phyloP scores from a whole-genome alignment of 2,329 filamentous ascomycete genomes.

The Diplodia sapinea region DNA sequence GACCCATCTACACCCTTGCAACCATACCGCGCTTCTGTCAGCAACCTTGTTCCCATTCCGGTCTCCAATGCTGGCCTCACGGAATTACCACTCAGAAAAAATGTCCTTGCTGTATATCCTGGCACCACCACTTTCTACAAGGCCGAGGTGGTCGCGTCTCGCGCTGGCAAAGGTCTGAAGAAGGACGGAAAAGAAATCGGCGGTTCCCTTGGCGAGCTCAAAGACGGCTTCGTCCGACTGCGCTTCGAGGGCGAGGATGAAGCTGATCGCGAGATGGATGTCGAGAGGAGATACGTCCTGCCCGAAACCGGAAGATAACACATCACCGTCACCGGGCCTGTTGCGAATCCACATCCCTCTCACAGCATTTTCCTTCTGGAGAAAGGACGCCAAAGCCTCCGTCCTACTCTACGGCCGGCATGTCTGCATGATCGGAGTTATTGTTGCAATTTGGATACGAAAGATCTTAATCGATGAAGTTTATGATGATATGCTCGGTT shows the following conservation, averaged over 20 bases:
- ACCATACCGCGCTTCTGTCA: conserved; percentile 55
- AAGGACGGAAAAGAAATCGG: conserved; percentile 35
- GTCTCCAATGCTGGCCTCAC: conserved; percentile 49
- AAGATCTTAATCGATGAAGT: conserved; percentile 27
- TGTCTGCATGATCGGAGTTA: conserved; percentile 29
- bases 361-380: background rate
- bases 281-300: conserved; percentile 58
- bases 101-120: conserved; percentile 59
- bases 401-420: conserved; percentile 25
- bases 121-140: conserved; percentile 62
- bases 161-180: conserved; percentile 47
- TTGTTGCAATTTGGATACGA: conserved; percentile 4
- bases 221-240: conserved; percentile 48
- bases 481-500: background rate
- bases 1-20: conserved; percentile 47
- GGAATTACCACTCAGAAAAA: conserved; percentile 49
- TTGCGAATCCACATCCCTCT: background rate
- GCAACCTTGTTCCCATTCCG: conserved; percentile 53
- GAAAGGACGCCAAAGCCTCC: background rate
- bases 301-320: conserved; percentile 39
- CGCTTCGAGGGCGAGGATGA: conserved; percentile 58
- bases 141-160: conserved; percentile 54
- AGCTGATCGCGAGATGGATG: conserved; percentile 52
- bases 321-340: background rate
- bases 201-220: conserved; percentile 31